Percentiles rank a stretch among this genome's conserved stretches.
phyloP scores from a whole-genome alignment of 371 early-diverging fungal species.

The Dichotomocladium elegans region DNA sequence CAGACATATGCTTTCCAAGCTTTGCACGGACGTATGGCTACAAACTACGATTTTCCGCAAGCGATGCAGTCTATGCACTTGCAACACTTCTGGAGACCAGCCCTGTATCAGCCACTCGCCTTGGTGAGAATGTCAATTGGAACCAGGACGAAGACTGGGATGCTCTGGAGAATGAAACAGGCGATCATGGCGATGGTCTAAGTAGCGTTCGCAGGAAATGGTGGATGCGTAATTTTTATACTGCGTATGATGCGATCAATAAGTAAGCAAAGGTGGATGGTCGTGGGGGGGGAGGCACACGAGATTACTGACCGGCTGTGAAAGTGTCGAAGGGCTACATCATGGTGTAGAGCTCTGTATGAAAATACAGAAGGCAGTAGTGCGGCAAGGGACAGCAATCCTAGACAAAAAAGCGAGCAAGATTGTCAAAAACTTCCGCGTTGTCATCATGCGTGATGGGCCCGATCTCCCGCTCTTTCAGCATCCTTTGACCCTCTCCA shows the following conservation, averaged over 20 bases:
- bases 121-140: slow-evolving; percentile 38
- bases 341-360: slow-evolving; percentile 72
- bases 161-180: slow-evolving; percentile 11
- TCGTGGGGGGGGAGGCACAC: too few species aligned
- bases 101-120: slow-evolving; percentile 37
- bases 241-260: slow-evolving; percentile 82
- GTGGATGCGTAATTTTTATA: slow-evolving; percentile 80
- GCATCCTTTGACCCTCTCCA: slow-evolving; percentile 59
- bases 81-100: slow-evolving; percentile 72
- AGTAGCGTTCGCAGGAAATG: slow-evolving; percentile 28
- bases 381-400: slow-evolving; percentile 70
- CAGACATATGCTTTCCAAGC: slow-evolving; percentile 72
- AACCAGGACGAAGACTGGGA: slow-evolving; percentile 30
- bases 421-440: slow-evolving; percentile 64
- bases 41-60: slow-evolving; percentile 68
- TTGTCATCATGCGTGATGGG: slow-evolving; percentile 62
- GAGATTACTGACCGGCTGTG: not conserved
- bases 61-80: slow-evolving; percentile 79
- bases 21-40: slow-evolving; percentile 82
- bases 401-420: slow-evolving; percentile 73
- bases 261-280: slow-evolving; percentile 14
- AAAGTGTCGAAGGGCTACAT: slow-evolving; percentile 49
- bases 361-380: slow-evolving; percentile 70
- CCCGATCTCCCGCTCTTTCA: slow-evolving; percentile 54
- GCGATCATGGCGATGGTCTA: slow-evolving; percentile 10